Percentiles rank a stretch among this genome's conserved stretches.
Evolutionary conservation across 805 yeast genomes (phyloP).

Genomic region (Candida palmyrensis): DNA sequence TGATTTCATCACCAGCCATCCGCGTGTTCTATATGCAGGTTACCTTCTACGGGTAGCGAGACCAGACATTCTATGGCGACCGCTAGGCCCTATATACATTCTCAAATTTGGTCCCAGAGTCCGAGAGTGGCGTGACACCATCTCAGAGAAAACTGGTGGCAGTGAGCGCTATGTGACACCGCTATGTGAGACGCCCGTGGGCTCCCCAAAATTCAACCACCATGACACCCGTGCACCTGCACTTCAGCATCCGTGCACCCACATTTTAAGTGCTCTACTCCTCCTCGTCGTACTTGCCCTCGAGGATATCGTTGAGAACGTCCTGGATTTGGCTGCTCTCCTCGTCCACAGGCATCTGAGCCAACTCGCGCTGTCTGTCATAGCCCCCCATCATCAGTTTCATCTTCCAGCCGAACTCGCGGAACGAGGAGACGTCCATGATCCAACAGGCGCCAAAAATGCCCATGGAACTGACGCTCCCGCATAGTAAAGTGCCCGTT

Average conservation of each 20-base stretch:
- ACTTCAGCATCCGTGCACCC: background rate
- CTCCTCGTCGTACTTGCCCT: slow-evolving; percentile 34
- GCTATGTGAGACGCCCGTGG: too few relatives aligned
- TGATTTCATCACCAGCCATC: too few relatives aligned
- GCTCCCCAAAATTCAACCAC: too few relatives aligned
- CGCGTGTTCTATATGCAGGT: too few relatives aligned
- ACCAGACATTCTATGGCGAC: too few relatives aligned
- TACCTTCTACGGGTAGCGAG: too few relatives aligned
- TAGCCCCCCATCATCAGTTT: slow-evolving; percentile 65
- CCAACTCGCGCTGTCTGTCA: slow-evolving; percentile 45
- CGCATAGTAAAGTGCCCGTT: slow-evolving; percentile 72
- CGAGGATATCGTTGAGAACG: slow-evolving; percentile 45
- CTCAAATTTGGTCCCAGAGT: too few relatives aligned
- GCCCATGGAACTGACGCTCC: slow-evolving; percentile 66
- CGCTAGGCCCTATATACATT: too few relatives aligned
- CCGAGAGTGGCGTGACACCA: too few relatives aligned
- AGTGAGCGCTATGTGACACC: too few relatives aligned
- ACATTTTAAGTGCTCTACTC: background rate
- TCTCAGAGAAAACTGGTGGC: too few relatives aligned
- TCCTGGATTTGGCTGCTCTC: slow-evolving; percentile 56
- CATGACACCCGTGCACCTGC: too few relatives aligned
- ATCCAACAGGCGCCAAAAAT: slow-evolving; percentile 77
- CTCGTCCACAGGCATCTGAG: slow-evolving; percentile 43
- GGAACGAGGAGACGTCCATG: slow-evolving; percentile 60
- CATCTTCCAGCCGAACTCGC: slow-evolving; percentile 70